Evolutionary conservation across 2,329 filamentous ascomycete genomes (phyloP).

Genomic region (Aspergillus novoparasiticus): DNA sequence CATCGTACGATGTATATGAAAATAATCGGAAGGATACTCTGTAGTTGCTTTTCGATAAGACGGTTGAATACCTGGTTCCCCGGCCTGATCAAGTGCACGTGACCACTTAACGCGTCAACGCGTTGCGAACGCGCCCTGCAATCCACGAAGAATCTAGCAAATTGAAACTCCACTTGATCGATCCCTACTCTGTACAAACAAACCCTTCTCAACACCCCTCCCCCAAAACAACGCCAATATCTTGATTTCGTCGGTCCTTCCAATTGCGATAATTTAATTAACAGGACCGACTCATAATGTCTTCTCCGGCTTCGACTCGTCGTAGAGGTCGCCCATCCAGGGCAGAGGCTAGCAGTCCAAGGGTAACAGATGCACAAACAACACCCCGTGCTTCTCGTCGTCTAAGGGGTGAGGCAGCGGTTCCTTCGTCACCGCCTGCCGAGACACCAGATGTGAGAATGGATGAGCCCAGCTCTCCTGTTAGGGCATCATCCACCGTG

Average conservation of each 20-base stretch:
- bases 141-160: slow-evolving; percentile 17
- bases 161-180: slow-evolving; percentile 16
- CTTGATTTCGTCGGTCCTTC: slow-evolving; percentile 9
- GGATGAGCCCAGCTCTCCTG: slow-evolving; percentile 52
- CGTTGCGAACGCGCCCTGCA: slow-evolving; percentile 19
- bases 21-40: background rate
- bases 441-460: slow-evolving; percentile 44
- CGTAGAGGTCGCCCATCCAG: slow-evolving; percentile 45
- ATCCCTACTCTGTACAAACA: background rate
- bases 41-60: too few species aligned
- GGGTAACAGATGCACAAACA: slow-evolving; percentile 20
- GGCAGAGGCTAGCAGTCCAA: slow-evolving; percentile 36
- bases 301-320: slow-evolving; percentile 45
- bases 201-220: slow-evolving; percentile 3
- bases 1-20: background rate
- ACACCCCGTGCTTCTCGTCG: slow-evolving; percentile 52
- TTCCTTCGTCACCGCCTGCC: slow-evolving; percentile 71
- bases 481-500: slow-evolving; percentile 42
- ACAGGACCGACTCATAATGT: slow-evolving; percentile 36
- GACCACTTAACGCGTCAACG: slow-evolving; percentile 37
- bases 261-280: slow-evolving; percentile 2
- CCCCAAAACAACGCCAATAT: slow-evolving; percentile 1
- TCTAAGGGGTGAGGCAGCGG: slow-evolving; percentile 39
- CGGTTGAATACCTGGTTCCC: too few species aligned
- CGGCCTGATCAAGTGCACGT: background rate